Evolutionary conservation across 805 yeast species (phyloP).

Genomic region (Nakazawaea holstii): DNA sequence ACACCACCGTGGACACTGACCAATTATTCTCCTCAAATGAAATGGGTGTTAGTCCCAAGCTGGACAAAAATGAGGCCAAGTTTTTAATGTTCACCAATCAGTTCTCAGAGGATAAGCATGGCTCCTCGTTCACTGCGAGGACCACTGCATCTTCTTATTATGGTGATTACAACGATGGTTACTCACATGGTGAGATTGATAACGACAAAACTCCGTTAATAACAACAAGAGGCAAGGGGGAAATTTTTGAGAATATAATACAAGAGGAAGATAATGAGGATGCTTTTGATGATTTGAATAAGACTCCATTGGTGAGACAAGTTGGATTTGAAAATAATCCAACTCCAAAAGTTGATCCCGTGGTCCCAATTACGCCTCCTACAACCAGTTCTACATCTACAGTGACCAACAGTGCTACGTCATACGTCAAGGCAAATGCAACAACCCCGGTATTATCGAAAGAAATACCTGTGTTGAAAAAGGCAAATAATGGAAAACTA

Average conservation of each 20-base stretch:
- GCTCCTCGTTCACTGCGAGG: neutral
- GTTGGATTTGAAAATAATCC: neutral
- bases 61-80: neutral
- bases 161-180: conserved; percentile 10
- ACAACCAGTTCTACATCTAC: neutral
- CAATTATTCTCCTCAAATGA: too few relatives aligned
- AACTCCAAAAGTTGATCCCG: neutral
- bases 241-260: conserved; percentile 1
- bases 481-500: conserved; percentile 1
- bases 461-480: neutral
- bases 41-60: neutral
- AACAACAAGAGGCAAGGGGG: neutral
- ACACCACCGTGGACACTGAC: too few relatives aligned
- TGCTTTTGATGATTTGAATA: conserved; percentile 2
- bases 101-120: neutral
- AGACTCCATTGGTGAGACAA: conserved; percentile 8
- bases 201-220: conserved; percentile 9
- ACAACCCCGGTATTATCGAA: neutral
- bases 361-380: neutral
- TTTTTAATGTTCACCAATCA: conserved; percentile 5
- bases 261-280: neutral
- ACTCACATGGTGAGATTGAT: conserved; percentile 1
- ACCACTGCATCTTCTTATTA: conserved; percentile 7
- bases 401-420: neutral
- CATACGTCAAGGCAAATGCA: neutral